phyloP scores from a whole-genome alignment of 176 grass and related monocot species.

The Zoysia japonica region DNA sequence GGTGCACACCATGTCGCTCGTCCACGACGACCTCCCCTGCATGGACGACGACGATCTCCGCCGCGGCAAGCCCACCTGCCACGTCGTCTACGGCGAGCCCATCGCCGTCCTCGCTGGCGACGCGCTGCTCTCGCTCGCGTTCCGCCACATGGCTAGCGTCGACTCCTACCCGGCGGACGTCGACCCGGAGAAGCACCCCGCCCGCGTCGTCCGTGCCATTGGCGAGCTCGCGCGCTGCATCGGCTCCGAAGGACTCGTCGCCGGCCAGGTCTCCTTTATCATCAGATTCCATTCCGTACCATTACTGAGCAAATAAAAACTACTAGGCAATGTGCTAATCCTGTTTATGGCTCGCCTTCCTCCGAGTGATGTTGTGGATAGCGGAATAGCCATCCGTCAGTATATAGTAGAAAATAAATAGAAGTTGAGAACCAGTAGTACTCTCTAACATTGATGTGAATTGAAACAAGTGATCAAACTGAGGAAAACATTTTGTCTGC shows the following conservation, averaged over 20 bases:
- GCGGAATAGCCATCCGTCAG: background rate
- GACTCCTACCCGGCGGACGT: conserved; percentile 59
- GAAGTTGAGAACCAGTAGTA: background rate
- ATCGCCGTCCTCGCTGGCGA: conserved; percentile 75
- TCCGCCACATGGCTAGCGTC: conserved; percentile 51
- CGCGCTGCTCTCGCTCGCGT: conserved; percentile 69
- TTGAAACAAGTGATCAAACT: background rate
- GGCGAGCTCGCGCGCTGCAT: conserved; percentile 70
- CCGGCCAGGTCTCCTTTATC: conserved; percentile 55
- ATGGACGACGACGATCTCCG: conserved; percentile 85
- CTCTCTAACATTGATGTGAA: background rate
- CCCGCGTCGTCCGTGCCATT: conserved; percentile 64
- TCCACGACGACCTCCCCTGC: conserved; percentile 83
- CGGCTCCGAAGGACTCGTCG: conserved; percentile 69
- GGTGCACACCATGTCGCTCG: conserved; percentile 90
- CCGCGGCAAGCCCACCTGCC: conserved; percentile 70
- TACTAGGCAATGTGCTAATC: conserved; percentile 26
- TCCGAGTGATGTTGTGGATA: background rate
- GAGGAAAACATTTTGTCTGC: background rate
- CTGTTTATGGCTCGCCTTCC: background rate
- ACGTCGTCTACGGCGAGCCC: conserved; percentile 69
- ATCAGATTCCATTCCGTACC: conserved; percentile 35
- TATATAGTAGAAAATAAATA: background rate
- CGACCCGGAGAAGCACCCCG: conserved; percentile 51
- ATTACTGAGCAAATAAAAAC: background rate